These are phyloP conservation scores for Crataegus laevigata DNA, from an alignment of 306 rosid species.

Conservation along the genomic window DNA sequence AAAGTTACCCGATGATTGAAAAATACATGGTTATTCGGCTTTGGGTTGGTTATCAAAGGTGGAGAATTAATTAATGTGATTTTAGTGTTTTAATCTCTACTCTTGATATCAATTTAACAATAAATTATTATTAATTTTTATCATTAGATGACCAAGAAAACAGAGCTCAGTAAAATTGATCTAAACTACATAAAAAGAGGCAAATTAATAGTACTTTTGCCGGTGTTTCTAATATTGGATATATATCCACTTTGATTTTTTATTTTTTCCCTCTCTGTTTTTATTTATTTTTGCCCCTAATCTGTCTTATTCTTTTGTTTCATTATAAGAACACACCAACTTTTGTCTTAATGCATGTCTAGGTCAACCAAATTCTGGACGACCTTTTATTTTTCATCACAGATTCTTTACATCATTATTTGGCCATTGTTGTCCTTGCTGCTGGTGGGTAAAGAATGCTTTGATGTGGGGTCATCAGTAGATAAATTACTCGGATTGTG, in stretches of 20 bases:
- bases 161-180: not conserved
- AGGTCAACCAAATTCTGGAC: slow-evolving; percentile 10
- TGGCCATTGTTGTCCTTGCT: slow-evolving; percentile 14
- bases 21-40: too few species aligned
- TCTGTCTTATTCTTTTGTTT: not conserved
- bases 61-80: too few species aligned
- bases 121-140: too few species aligned
- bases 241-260: not conserved
- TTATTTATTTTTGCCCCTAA: not conserved
- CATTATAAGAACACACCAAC: not conserved
- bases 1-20: too few species aligned
- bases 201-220: not conserved
- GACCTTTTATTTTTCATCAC: slow-evolving; percentile 16
- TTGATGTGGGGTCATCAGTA: not conserved
- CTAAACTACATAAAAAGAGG: not conserved
- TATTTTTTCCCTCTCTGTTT: not conserved
- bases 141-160: too few species aligned
- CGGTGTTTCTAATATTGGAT: not conserved
- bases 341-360: slow-evolving; percentile 14
- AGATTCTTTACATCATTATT: slow-evolving; percentile 6
- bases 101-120: too few species aligned
- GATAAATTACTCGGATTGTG: not conserved
- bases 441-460: slow-evolving; percentile 21
- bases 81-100: too few species aligned
- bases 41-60: too few species aligned